Base-by-base conservation (phyloP, 2,329 filamentous ascomycete species). In the Drechslerella stenobrocha region DNA sequence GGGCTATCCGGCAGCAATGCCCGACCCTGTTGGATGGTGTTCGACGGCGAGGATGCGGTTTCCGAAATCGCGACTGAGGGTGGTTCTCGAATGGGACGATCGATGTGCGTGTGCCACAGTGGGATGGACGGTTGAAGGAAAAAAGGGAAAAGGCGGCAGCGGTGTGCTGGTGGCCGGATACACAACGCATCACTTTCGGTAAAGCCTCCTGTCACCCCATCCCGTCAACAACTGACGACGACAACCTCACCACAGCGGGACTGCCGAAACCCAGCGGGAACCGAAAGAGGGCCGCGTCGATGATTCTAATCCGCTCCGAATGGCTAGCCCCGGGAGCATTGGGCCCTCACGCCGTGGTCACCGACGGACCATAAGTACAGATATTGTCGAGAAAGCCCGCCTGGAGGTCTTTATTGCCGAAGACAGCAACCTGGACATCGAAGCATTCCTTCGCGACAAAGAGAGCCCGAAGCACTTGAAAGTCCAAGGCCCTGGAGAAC, bases 371-470 rank as follows among this genome's bases (percentile, higher is more conserved):
- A 73, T 56, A 73, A 74, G 70, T 71, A 78, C 71, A 69, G 78
- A 79, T 70, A 83, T 87, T 73, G 77, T 83, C 46, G 82, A 85
- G 61, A 78, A 80, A 65, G 83, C 84, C 2, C 80, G 82, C 61
- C 77, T 88, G 57, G 80, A 81, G 34, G 86, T 86, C 71, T 78
- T 86, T 44, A 77, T 87, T 50, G 85, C 85, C 7, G 77, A 80
- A 48, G 76, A 80, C 18, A 84, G 83, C 58, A 74, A 82, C 34
- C 77, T 85, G 56, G 76, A 81, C 37, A 78, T 85, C 32, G 81
- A 84, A 60, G 77, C 82, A 22, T 61, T 69, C 32, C 34, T 69
- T 24, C 52, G 57, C 30, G 63, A 24, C 26, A 57, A 42, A 35
- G 57, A 52, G 13, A 63, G 47, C 22, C 56, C 58, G 15, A 60